Conservation (phyloP, 331 rosid genomes). For the Cydonia oblonga region DNA sequence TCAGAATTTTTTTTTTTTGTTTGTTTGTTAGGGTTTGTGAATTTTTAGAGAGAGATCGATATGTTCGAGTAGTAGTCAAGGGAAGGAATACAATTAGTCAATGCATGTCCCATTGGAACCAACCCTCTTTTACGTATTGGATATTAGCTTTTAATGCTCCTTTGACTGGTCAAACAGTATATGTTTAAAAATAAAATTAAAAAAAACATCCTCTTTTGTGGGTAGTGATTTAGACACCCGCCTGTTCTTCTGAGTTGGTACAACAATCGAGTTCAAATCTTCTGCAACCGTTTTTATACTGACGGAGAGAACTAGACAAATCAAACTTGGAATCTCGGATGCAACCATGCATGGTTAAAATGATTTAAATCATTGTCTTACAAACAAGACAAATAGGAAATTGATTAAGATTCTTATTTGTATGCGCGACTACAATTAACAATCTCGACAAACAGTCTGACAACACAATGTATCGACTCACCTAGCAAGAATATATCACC, state of each 20-base stretch:
- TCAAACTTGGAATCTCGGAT: too few species aligned
- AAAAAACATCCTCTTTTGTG: background rate
- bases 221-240: conserved; percentile 15
- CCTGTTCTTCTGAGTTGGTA: background rate
- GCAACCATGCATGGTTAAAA: too few species aligned
- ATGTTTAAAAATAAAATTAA: background rate
- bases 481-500: too few species aligned
- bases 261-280: too few species aligned
- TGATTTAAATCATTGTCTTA: too few species aligned
- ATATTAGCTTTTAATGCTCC: conserved; percentile 28
- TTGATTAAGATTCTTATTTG: too few species aligned
- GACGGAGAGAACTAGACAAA: too few species aligned
- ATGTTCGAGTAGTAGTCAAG: conserved; percentile 18
- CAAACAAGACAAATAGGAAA: too few species aligned
- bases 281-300: background rate
- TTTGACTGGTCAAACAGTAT: conserved; percentile 57
- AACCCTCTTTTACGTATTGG: conserved; percentile 25
- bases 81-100: conserved; percentile 28
- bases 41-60: background rate
- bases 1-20: background rate
- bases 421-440: too few species aligned
- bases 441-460: too few species aligned
- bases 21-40: background rate
- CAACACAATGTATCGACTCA: too few species aligned
- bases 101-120: conserved; percentile 40